Conservation (phyloP, 2,329 filamentous ascomycete species). For the Diplodia seriata region DNA sequence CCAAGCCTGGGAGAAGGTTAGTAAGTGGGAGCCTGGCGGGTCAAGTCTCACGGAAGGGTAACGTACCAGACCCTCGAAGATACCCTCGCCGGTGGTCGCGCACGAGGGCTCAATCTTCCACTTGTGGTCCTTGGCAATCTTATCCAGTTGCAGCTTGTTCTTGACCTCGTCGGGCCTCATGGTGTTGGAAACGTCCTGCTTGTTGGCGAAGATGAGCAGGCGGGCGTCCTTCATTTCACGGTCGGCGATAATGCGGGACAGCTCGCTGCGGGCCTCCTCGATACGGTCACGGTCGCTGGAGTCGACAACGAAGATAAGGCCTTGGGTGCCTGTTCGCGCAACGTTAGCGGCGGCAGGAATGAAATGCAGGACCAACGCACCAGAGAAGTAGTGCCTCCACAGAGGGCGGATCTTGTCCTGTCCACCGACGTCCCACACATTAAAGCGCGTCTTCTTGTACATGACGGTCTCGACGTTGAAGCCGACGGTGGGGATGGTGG, state of each 20-base stretch:
- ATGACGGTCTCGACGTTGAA: slow-evolving; percentile 99
- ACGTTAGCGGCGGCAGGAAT: slow-evolving; percentile 16
- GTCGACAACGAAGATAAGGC: slow-evolving; percentile 99
- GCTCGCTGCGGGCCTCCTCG: slow-evolving; percentile 93
- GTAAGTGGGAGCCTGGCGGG: neutral
- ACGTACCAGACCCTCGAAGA: slow-evolving; percentile 59
- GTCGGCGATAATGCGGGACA: slow-evolving; percentile 98
- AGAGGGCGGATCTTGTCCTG: slow-evolving; percentile 99
- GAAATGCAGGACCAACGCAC: slow-evolving; percentile 39
- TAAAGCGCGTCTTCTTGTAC: slow-evolving; percentile 99
- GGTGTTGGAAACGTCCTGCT: slow-evolving; percentile 86
- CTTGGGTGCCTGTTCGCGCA: slow-evolving; percentile 75
- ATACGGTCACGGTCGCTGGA: slow-evolving; percentile 98
- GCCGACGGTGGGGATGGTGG: slow-evolving; percentile 98
- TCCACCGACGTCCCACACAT: slow-evolving; percentile 99
- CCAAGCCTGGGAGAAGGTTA: slow-evolving; percentile 28
- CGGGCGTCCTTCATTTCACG: slow-evolving; percentile 97
- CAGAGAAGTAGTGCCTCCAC: slow-evolving; percentile 99
- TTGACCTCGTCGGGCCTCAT: slow-evolving; percentile 60
- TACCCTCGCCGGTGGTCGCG: slow-evolving; percentile 60
- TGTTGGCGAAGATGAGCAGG: slow-evolving; percentile 98
- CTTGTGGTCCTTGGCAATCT: slow-evolving; percentile 59
- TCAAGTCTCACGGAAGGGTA: neutral
- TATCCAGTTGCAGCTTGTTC: slow-evolving; percentile 55
- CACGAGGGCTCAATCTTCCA: slow-evolving; percentile 64